A percentile compares a stretch with the other conserved stretches of the same genome.
phyloP scores from a whole-genome alignment of 2,329 filamentous ascomycete genomes.

The Mycogone perniciosa region DNA sequence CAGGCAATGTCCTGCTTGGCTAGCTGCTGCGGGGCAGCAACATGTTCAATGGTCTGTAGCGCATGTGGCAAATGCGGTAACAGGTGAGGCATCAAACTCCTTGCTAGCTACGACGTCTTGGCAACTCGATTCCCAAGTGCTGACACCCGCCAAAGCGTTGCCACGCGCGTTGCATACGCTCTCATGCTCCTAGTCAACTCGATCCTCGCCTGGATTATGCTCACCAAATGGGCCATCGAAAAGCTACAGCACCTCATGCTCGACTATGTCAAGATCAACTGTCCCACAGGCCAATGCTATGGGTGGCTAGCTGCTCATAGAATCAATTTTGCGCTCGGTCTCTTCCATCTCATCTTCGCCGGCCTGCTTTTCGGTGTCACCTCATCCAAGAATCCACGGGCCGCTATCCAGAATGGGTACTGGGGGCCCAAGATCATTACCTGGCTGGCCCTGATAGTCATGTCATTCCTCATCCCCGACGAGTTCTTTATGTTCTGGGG shows the following conservation, averaged over 20 bases:
- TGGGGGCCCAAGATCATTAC: constrained; percentile 94
- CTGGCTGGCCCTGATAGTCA: constrained; percentile 79
- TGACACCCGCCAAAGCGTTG: constrained; percentile 55
- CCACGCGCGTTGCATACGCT: constrained; percentile 93
- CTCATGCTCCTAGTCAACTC: constrained; percentile 94
- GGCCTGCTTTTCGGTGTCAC: constrained; percentile 79
- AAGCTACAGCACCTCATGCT: constrained; percentile 88
- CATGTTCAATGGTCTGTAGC: constrained; percentile 91
- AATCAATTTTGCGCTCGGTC: constrained; percentile 93
- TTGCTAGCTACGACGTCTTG: too few relatives aligned
- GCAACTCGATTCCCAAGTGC: background rate
- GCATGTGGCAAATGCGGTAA: constrained; percentile 96
- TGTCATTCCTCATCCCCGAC: constrained; percentile 95
- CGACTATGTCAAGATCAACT: constrained; percentile 94
- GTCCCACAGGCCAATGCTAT: constrained; percentile 82
- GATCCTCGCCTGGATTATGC: constrained; percentile 97
- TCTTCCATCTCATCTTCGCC: constrained; percentile 87
- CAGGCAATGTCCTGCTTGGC: constrained; percentile 72
- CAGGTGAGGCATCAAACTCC: constrained; percentile 50
- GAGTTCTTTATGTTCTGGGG: constrained; percentile 93
- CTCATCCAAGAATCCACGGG: constrained; percentile 80
- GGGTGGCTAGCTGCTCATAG: constrained; percentile 95
- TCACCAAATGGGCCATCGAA: constrained; percentile 96
- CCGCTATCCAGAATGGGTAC: constrained; percentile 92
- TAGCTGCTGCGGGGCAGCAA: constrained; percentile 94